These are phyloP conservation scores for Phytophthora citrophthora DNA, from an alignment of 352 stramenopile genomes.

Conservation along the genomic window DNA sequence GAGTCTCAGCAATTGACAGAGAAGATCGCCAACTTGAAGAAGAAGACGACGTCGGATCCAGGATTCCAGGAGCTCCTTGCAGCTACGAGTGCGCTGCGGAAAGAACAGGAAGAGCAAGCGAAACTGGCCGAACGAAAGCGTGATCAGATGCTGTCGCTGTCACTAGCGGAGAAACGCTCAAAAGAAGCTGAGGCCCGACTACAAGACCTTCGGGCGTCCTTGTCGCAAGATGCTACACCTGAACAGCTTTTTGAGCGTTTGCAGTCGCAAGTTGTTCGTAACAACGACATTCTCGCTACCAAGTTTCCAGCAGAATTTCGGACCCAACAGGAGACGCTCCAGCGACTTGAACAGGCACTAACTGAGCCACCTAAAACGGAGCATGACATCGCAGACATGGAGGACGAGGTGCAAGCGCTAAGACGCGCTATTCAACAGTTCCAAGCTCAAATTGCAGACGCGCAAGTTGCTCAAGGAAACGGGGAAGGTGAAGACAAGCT, in stretches of 20 bases:
- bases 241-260: constrained; percentile 91
- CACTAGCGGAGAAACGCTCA: constrained; percentile 83
- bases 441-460: constrained; percentile 77
- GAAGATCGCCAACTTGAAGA: constrained; percentile 91
- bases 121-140: constrained; percentile 89
- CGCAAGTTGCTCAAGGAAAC: constrained; percentile 44
- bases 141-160: constrained; percentile 89
- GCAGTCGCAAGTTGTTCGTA: constrained; percentile 75
- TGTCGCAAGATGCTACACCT: constrained; percentile 77
- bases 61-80: constrained; percentile 91
- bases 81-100: constrained; percentile 90
- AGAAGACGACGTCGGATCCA: constrained; percentile 72
- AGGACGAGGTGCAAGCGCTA: constrained; percentile 78
- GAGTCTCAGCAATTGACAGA: constrained; percentile 91
- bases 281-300: constrained; percentile 66
- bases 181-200: constrained; percentile 78
- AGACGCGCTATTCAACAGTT: constrained; percentile 70
- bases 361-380: constrained; percentile 85
- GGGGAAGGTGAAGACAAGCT: constrained; percentile 89
- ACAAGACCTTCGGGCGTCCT: constrained; percentile 70
- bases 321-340: constrained; percentile 75
- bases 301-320: constrained; percentile 86
- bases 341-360: constrained; percentile 73
- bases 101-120: constrained; percentile 95
- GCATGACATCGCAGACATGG: constrained; percentile 88